Base-by-base conservation (phyloP, 2,329 filamentous ascomycete genomes). In the Curvularia verruculosa region DNA sequence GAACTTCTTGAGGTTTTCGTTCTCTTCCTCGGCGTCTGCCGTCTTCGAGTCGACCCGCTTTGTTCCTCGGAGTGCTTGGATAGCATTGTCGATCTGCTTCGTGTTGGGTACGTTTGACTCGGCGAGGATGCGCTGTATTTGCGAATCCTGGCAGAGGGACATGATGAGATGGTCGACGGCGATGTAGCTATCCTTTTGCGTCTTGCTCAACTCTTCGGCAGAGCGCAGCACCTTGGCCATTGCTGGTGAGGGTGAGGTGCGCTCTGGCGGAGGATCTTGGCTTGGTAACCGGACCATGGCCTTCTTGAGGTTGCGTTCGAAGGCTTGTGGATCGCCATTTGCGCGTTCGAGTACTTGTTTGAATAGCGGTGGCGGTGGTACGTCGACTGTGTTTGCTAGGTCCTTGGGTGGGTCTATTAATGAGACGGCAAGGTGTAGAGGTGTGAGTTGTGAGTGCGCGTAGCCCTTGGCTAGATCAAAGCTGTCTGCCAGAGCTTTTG, bases 1-100 rank as follows among this genome's bases (percentile, higher is more conserved):
- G 79, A 97, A 99, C 73, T 98, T 99, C 81, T 93, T 91, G 59
- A 99, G 82, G 74, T 96, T 97, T 79, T 99, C 95, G 70, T 93
- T 91, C 71, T 97, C 94, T 71, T 90, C 84, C 78, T 98, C 95
- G 0, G 89, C 88, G 78, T 99, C 95, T 53, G 95, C 95, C 3
- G 91, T 96, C 82, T 96, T 96, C 58, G 92, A 96, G 78, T 99
- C 95, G 40, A 99, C 93, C 62, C 94, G 85, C 80, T 88, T 92
- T 40, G 92, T 98, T 59, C 95, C 95, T 63, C 95, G 89, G 68
- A 99, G 96, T 57, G 92, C 87, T 71, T 92, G 86, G 39, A 99
- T 87, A n/a, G 95, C 94, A 64, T 90, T 88, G 74, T 96, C 91
- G 60, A 99, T 84, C 36, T 97, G 83, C 78, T 96, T 97, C 40